phyloP scores from a whole-genome alignment of 2,329 filamentous ascomycete species.

The Gnomoniopsis smithogilvyi region DNA sequence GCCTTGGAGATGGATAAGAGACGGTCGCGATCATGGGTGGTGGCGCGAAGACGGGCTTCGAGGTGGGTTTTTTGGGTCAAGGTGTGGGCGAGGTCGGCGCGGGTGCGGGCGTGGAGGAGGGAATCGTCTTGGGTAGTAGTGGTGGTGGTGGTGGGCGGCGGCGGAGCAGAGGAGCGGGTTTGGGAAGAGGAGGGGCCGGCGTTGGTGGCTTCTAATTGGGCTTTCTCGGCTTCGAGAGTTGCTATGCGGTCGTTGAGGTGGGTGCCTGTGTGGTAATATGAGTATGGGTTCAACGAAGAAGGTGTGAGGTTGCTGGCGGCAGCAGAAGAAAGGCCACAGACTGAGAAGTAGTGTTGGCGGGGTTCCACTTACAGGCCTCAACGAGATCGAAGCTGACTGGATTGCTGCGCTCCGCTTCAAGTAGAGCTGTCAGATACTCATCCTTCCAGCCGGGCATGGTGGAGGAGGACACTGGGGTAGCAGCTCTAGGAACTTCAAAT shows the following conservation, averaged over 20 bases:
- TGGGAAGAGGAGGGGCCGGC: neutral
- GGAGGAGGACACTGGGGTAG: neutral
- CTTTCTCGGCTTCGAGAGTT: slow-evolving; percentile 57
- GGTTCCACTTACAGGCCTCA: slow-evolving; percentile 72
- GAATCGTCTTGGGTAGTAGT: slow-evolving; percentile 24
- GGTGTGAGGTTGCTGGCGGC: neutral
- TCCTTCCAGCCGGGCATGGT: slow-evolving; percentile 70
- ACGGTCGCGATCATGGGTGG: slow-evolving; percentile 58
- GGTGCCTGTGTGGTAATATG: slow-evolving; percentile 45
- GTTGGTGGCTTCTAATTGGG: slow-evolving; percentile 21
- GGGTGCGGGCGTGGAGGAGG: slow-evolving; percentile 45
- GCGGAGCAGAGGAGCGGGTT: slow-evolving; percentile 24
- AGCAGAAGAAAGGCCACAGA: slow-evolving; percentile 5
- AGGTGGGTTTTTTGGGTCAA: slow-evolving; percentile 70
- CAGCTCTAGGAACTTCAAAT: neutral
- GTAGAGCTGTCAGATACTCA: slow-evolving; percentile 74
- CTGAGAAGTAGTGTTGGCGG: too few relatives aligned
- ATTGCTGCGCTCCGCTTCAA: slow-evolving; percentile 66
- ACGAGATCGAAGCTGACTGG: slow-evolving; percentile 65
- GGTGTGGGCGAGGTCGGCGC: slow-evolving; percentile 71
- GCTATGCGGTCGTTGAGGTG: slow-evolving; percentile 66
- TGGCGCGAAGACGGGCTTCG: slow-evolving; percentile 58
- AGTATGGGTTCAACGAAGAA: slow-evolving; percentile 8
- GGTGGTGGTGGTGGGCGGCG: slow-evolving; percentile 23
- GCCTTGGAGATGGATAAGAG: slow-evolving; percentile 57